Evolutionary conservation across 2,329 filamentous ascomycete species (phyloP), one percentile per base, ranked within the genome.

Genomic region (Leptographium lundbergii): DNA sequence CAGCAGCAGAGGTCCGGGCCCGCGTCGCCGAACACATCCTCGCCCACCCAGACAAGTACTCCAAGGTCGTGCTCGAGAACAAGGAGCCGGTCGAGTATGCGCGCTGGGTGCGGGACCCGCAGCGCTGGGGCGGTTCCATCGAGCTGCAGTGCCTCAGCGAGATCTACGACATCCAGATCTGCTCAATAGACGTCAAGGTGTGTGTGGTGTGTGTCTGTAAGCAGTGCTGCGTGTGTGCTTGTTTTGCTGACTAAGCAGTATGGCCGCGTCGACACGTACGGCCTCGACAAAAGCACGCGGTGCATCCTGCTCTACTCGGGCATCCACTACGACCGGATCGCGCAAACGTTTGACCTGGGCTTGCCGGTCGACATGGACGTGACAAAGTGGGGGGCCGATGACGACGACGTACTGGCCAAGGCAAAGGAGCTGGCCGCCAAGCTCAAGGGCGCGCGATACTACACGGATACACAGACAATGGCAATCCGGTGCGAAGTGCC

Each of bases 251-350:
- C 25, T 27, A 29, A 24, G 4, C 50, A 61, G 67, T 67, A 67
- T 32, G 67, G 69, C 27, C 68, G 70, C 4, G 76, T 89, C 6
- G 86, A 90, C 66, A 81, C 81, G 6, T 95, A 92, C 72, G 95
- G 95, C 64, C 88, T 94, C 68, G 83, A 84, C 1, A 81, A 81
- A 57, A 70, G 75, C 39, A 81, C 79, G 48, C 80, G 89, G 7
- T 91, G 89, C 67, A 84, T 96, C 29, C 75, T 96, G 27, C 85
- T 96, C 0, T 96, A 96, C 72, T 92, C 88, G 0, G 91, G 91
- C 3, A 94, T 96, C 56, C 91, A 96, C 70, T 96, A 96, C 72
- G 92, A 96, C 71, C 86, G 89, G 7, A 86, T 96, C 61, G 90
- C 88, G 0, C 82, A 95, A 64, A 85, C 84, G 22, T 77, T 75